Evolutionary conservation across 805 yeast genomes (phyloP).

Genomic region (Yamadazyma scolyti): DNA sequence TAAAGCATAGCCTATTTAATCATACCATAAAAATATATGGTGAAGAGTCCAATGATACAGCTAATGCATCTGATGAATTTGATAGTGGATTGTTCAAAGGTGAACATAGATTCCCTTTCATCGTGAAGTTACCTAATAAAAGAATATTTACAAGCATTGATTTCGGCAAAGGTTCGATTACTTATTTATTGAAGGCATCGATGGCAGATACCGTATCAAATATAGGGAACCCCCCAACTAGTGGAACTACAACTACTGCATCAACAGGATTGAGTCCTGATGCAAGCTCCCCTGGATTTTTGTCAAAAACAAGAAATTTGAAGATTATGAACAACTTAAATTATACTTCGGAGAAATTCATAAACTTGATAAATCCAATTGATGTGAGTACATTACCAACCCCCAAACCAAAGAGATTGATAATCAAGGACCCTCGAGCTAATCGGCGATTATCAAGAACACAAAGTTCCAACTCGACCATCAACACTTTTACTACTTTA

Average conservation of each 20-base stretch:
- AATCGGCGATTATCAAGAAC: conserved; percentile 26
- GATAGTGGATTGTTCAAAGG: conserved; percentile 64
- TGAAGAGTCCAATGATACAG: conserved; percentile 3
- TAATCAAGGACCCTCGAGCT: conserved; percentile 50
- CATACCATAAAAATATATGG: conserved; percentile 63
- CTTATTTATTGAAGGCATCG: conserved; percentile 58
- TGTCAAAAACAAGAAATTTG: conserved; percentile 21
- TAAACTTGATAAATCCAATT: conserved; percentile 67
- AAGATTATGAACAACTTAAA: conserved; percentile 24
- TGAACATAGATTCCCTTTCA: conserved; percentile 84
- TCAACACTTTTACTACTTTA: conserved; percentile 26
- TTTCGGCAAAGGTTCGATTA: conserved; percentile 82
- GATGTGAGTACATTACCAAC: conserved; percentile 66
- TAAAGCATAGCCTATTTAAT: conserved; percentile 51
- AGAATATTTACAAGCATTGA: conserved; percentile 70
- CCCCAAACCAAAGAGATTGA: conserved; percentile 63
- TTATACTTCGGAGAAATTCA: conserved; percentile 50
- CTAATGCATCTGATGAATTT: conserved; percentile 16
- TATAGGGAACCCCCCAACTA: conserved; percentile 13
- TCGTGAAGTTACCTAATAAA: conserved; percentile 72
- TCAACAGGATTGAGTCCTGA: too few species aligned
- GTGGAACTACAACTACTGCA: background rate
- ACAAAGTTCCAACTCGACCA: conserved; percentile 32
- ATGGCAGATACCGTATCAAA: conserved; percentile 19
- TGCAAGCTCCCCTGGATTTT: conserved; percentile 11